phyloP scores from a whole-genome alignment of 192 early-diverging fungal species.

The Entomortierella parvispora region DNA sequence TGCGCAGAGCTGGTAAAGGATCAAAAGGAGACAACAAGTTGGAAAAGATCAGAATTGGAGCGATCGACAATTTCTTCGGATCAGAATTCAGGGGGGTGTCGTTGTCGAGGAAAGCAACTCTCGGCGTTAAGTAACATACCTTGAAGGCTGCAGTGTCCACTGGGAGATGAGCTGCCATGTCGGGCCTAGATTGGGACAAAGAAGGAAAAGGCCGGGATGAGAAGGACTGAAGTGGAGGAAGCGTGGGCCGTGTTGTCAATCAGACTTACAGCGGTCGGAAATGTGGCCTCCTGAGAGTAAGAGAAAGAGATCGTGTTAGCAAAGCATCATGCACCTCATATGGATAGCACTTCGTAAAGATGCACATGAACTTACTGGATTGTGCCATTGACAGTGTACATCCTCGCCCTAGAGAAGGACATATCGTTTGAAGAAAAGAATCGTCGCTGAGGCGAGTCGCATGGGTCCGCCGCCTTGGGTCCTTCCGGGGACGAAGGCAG shows the following conservation, averaged over 20 bases:
- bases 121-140: constrained; percentile 2
- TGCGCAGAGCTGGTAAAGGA: constrained; percentile 15
- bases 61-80: too few species aligned
- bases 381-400: constrained; percentile 1
- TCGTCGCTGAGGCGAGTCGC: constrained; percentile 4
- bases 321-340: too few species aligned
- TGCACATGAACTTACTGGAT: background rate
- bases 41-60: background rate
- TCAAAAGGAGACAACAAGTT: background rate
- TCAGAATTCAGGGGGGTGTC: too few species aligned
- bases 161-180: constrained; percentile 18
- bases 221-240: background rate
- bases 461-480: background rate
- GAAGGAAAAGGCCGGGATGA: background rate
- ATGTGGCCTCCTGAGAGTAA: constrained; percentile 18
- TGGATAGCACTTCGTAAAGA: background rate
- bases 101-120: background rate
- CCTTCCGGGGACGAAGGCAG: background rate
- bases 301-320: background rate
- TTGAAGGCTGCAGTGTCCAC: constrained; percentile 26
- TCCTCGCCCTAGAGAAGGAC: constrained; percentile 1
- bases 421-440: constrained; percentile 9
- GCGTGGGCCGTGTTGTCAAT: background rate
- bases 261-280: constrained; percentile 19
- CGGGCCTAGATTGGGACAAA: constrained; percentile 11